phyloP scores from a whole-genome alignment of 2,329 filamentous ascomycete genomes.

The Fusarium pilosicola region DNA sequence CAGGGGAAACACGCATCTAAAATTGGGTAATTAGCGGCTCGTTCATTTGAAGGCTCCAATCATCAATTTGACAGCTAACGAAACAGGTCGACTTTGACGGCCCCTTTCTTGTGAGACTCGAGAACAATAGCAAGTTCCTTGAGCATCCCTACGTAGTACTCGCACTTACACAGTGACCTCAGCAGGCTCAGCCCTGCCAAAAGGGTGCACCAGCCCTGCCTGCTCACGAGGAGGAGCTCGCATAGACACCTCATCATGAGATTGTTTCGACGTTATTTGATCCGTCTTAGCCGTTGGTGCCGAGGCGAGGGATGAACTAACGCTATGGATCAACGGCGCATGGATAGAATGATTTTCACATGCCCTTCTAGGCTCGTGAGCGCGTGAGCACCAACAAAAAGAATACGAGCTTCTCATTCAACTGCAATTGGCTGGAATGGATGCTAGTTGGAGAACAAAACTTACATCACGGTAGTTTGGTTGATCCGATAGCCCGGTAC shows the following conservation, averaged over 20 bases:
- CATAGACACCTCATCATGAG: constrained; percentile 16
- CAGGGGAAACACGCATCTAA: constrained; percentile 30
- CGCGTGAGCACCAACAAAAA: constrained; percentile 29
- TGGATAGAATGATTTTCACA: constrained; percentile 26
- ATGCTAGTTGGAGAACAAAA: background rate
- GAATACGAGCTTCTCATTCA: constrained; percentile 30
- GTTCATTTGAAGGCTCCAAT: constrained; percentile 19
- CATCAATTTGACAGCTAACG: constrained; percentile 23
- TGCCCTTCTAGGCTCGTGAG: constrained; percentile 29
- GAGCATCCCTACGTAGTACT: background rate
- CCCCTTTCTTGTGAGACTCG: constrained; percentile 18
- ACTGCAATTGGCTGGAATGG: background rate
- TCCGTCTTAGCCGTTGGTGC: constrained; percentile 35
- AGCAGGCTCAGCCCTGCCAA: background rate
- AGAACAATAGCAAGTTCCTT: background rate
- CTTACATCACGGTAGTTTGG: constrained; percentile 6
- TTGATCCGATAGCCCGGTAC: constrained; percentile 27
- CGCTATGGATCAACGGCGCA: constrained; percentile 3
- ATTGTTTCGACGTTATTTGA: constrained; percentile 5
- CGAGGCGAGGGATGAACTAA: constrained; percentile 23
- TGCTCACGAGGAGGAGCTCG: constrained; percentile 1
- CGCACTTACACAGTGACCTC: constrained; percentile 4
- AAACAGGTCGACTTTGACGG: constrained; percentile 3
- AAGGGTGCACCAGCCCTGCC: background rate
- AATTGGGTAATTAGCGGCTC: constrained; percentile 35